Conservation (phyloP, 768 basidiomycete species). For the Glaciozyma martinii region DNA sequence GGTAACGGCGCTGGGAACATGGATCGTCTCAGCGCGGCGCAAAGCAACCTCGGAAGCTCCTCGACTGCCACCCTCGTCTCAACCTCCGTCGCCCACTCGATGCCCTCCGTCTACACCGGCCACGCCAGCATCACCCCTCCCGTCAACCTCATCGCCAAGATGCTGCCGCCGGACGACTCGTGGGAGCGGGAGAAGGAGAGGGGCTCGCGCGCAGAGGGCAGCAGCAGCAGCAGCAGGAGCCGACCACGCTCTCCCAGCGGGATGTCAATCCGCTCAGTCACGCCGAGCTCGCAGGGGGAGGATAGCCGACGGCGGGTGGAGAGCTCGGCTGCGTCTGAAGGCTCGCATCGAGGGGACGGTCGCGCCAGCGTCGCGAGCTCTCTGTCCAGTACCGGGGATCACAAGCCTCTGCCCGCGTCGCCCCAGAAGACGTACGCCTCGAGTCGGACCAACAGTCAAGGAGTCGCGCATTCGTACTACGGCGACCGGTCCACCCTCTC, state of each 20-base stretch:
- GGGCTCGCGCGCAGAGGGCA: not conserved
- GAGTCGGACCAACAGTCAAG: not conserved
- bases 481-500: conserved; percentile 8
- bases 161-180: not conserved
- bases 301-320: conserved; percentile 8
- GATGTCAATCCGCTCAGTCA: conserved; percentile 19
- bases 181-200: not conserved
- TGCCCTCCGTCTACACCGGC: not conserved
- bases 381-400: conserved; percentile 2
- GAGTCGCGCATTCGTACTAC: conserved; percentile 2
- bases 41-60: conserved; percentile 7
- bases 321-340: conserved; percentile 8
- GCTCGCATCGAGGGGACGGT: not conserved
- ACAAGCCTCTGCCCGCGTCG: conserved; percentile 15
- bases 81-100: not conserved
- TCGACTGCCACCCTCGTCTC: not conserved
- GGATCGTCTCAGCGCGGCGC: conserved; percentile 15
- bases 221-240: not conserved
- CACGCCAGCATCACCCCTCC: conserved; percentile 6
- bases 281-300: conserved; percentile 42
- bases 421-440: not conserved
- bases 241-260: conserved; percentile 1
- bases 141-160: not conserved
- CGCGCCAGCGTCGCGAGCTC: conserved; percentile 16
- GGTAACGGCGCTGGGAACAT: not conserved